phyloP scores from a whole-genome alignment of 108 stramenopile species.

The Epipyxis sp. region DNA sequence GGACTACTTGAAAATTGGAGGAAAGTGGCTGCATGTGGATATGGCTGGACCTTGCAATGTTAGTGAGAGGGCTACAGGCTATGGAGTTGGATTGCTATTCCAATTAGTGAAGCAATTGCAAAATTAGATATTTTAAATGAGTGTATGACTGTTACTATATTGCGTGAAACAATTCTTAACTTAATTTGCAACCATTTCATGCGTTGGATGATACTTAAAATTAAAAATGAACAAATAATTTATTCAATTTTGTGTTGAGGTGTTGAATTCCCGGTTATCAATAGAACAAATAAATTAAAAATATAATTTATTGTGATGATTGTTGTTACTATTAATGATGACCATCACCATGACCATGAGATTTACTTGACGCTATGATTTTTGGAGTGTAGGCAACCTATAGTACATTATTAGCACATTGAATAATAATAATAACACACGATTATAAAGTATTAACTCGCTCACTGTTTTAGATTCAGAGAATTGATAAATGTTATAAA shows the following conservation, averaged over 20 bases:
- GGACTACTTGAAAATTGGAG: conserved; percentile 52
- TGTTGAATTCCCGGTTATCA: too few relatives aligned
- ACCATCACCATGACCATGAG: neutral
- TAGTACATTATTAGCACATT: neutral
- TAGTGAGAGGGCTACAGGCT: conserved; percentile 77
- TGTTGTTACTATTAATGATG: too few relatives aligned
- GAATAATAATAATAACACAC: neutral
- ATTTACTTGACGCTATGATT: neutral
- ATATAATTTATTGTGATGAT: too few relatives aligned
- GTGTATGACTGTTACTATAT: too few relatives aligned
- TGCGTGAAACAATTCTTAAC: too few relatives aligned
- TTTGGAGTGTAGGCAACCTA: neutral
- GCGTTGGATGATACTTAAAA: too few relatives aligned
- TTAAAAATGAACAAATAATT: too few relatives aligned
- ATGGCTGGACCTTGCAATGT: conserved; percentile 73
- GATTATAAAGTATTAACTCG: neutral
- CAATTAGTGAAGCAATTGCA: conserved; percentile 2
- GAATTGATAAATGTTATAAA: neutral
- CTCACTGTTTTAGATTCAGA: conserved; percentile 3
- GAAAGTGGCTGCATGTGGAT: conserved; percentile 77
- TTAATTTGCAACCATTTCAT: too few relatives aligned
- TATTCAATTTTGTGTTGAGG: too few relatives aligned
- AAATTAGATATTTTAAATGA: neutral
- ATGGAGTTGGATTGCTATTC: conserved; percentile 74
- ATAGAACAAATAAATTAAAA: too few relatives aligned